Conservation (phyloP, 2,329 filamentous ascomycete species). For the Byssochlamys sp. region DNA sequence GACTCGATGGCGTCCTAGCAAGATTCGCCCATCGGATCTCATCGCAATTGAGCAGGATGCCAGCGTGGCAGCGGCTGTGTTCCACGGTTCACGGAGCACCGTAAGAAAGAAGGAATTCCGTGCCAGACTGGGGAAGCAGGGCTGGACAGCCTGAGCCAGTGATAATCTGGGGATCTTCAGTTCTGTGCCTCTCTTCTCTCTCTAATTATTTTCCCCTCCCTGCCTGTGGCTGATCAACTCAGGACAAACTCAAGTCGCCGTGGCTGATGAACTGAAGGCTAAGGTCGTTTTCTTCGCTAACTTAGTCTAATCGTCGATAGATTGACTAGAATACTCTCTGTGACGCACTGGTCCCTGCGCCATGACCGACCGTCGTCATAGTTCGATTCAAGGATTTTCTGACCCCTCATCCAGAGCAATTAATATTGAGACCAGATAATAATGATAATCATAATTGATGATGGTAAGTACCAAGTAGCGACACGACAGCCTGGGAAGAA, state of each 20-base stretch:
- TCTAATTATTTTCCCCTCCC: neutral
- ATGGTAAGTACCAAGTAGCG: neutral
- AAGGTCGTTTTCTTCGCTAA: neutral
- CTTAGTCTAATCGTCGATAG: neutral
- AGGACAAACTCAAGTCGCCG: neutral
- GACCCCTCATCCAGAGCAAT: neutral
- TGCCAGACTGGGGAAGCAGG: neutral
- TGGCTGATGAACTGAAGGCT: neutral
- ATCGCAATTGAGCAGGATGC: slow-evolving; percentile 7
- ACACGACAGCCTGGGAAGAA: neutral
- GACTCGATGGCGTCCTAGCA: slow-evolving; percentile 1
- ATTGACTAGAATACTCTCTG: neutral
- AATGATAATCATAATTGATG: neutral
- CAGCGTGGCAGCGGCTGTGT: slow-evolving; percentile 15
- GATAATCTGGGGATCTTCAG: neutral
- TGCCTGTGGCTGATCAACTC: neutral
- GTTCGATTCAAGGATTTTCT: neutral
- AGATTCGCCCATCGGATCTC: slow-evolving; percentile 8
- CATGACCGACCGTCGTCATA: neutral
- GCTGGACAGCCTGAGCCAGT: neutral
- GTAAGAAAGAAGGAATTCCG: neutral
- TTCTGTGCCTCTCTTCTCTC: neutral
- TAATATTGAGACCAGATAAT: neutral
- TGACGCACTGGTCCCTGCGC: neutral
- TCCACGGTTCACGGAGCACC: neutral